These are phyloP conservation scores for Lumnitzera littorea DNA, from an alignment of 345 rosid species.

Conservation along the genomic window DNA sequence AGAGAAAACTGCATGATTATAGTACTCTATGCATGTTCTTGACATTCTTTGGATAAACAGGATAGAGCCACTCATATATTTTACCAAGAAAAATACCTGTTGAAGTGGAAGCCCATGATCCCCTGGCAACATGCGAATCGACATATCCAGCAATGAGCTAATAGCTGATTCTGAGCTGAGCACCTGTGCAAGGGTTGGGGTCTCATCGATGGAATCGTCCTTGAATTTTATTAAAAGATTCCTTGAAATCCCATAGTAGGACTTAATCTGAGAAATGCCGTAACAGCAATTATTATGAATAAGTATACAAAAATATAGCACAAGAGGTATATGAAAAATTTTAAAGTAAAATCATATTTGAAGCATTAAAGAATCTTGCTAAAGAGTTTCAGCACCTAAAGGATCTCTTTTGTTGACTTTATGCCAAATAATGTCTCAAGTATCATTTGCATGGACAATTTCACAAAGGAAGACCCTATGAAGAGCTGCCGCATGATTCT, in stretches of 20 bases:
- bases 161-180: slow-evolving; percentile 89
- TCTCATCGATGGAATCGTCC: slow-evolving; percentile 87
- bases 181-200: slow-evolving; percentile 71
- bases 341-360: too few relatives aligned
- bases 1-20: too few relatives aligned
- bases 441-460: too few relatives aligned
- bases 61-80: neutral
- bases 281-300: neutral
- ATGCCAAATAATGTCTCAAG: too few relatives aligned
- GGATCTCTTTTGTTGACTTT: too few relatives aligned
- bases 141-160: slow-evolving; percentile 93
- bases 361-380: too few relatives aligned
- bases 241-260: slow-evolving; percentile 89
- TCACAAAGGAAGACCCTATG: neutral
- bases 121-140: slow-evolving; percentile 79
- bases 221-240: slow-evolving; percentile 83
- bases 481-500: neutral
- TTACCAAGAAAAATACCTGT: slow-evolving; percentile 47
- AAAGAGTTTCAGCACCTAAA: too few relatives aligned
- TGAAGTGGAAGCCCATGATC: slow-evolving; percentile 94
- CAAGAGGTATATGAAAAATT: neutral
- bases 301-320: neutral
- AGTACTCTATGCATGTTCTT: neutral
- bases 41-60: neutral
- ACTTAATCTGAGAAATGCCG: slow-evolving; percentile 55